A percentile compares a stretch with the other conserved stretches of the same genome.
Conservation (phyloP, 2,329 filamentous ascomycete species). For the Xylariaceae sp. region DNA sequence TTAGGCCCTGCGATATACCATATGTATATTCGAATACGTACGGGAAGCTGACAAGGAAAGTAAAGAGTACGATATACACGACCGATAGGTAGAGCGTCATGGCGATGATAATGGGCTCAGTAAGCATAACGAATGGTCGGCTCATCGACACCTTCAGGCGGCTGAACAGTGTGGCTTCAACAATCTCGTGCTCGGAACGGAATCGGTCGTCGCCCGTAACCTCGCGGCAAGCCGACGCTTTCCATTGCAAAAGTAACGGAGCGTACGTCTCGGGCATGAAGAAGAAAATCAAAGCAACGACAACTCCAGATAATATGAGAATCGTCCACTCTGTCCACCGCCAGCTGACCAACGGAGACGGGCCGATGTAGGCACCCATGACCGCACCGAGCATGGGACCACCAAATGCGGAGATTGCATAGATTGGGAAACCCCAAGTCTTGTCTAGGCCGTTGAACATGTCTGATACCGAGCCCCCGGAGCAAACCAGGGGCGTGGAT, state of each 20-base stretch:
- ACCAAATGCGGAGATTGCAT: slow-evolving; percentile 18
- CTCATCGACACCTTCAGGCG: slow-evolving; percentile 17
- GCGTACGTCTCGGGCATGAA: slow-evolving; percentile 28
- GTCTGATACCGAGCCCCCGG: slow-evolving; percentile 40
- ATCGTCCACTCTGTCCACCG: slow-evolving; percentile 37
- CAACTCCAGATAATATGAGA: slow-evolving; percentile 20
- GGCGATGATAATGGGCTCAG: slow-evolving; percentile 33
- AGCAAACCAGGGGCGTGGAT: slow-evolving; percentile 38
- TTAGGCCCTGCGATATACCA: slow-evolving; percentile 33
- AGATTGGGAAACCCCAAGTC: slow-evolving; percentile 19
- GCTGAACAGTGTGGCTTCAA: slow-evolving; percentile 15
- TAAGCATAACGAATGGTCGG: slow-evolving; percentile 27
- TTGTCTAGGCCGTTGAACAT: slow-evolving; percentile 26
- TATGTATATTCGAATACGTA: slow-evolving; percentile 39
- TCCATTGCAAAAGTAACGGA: slow-evolving; percentile 24
- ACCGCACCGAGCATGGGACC: slow-evolving; percentile 26
- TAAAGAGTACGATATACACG: slow-evolving; percentile 46
- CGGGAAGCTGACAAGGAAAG: slow-evolving; percentile 43
- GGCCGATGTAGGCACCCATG: slow-evolving; percentile 21
- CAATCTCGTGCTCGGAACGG: slow-evolving; percentile 14
- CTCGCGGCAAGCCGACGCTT: slow-evolving; percentile 21
- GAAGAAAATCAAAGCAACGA: slow-evolving; percentile 14
- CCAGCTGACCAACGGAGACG: slow-evolving; percentile 12
- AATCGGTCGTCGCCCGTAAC: slow-evolving; percentile 22
- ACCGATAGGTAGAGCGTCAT: slow-evolving; percentile 43